Conservation (phyloP, 805 yeast species). For the Candida ipomoeae region DNA sequence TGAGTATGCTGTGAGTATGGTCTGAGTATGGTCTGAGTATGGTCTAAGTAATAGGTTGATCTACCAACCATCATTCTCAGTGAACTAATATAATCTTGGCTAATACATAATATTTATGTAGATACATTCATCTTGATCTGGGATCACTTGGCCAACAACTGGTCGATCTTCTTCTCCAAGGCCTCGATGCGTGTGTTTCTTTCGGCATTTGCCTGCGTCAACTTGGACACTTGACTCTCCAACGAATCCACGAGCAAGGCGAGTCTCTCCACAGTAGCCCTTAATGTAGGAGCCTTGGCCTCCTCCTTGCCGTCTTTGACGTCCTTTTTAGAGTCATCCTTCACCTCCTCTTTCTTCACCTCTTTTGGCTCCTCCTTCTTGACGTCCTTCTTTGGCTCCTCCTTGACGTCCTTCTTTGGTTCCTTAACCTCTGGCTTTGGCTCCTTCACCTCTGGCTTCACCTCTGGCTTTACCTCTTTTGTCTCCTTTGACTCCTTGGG, state of each 20-base stretch:
- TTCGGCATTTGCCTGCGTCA: slow-evolving; percentile 52
- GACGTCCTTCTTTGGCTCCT: slow-evolving; percentile 2
- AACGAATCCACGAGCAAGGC: slow-evolving; percentile 53
- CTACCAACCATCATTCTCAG: no score
- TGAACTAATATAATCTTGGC: no score
- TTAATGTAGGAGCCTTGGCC: slow-evolving; percentile 46
- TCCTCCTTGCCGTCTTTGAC: no score
- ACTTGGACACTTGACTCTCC: slow-evolving; percentile 50
- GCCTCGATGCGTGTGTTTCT: slow-evolving; percentile 59
- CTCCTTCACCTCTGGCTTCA: background rate
- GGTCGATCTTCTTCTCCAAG: slow-evolving; percentile 60
- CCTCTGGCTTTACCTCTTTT: no score
- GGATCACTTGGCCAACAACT: slow-evolving; percentile 23
- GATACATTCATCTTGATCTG: background rate
- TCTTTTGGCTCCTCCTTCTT: background rate
- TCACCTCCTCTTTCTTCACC: slow-evolving; percentile 10
- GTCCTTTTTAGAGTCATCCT: no score
- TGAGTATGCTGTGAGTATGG: no score
- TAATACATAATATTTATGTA: background rate
- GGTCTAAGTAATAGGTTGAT: no score
- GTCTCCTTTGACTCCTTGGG: background rate
- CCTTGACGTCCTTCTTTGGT: background rate
- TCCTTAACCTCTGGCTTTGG: slow-evolving; percentile 6
- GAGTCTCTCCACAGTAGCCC: slow-evolving; percentile 66
- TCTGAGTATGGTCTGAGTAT: no score